phyloP scores from a whole-genome alignment of 371 early-diverging fungal species.

The Lichtheimia ramosa region DNA sequence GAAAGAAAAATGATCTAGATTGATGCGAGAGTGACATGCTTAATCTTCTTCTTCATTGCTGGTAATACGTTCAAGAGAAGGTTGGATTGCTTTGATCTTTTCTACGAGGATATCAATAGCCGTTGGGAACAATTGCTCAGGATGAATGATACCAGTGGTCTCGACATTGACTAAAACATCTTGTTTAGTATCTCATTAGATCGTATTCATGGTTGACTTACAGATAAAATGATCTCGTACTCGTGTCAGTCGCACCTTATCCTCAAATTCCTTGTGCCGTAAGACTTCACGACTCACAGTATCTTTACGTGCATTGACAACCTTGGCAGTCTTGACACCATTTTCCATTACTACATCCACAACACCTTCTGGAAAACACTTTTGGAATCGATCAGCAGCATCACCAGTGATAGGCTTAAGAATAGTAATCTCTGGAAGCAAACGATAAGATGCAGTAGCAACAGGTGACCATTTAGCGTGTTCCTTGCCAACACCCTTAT shows the following conservation, averaged over 20 bases:
- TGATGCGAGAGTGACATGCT: not conserved
- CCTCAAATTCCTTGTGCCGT: conserved; percentile 91
- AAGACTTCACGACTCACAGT: conserved; percentile 96
- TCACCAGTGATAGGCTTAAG: conserved; percentile 86
- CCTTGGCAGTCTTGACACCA: conserved; percentile 71
- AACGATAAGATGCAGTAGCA: conserved; percentile 94
- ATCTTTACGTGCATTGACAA: conserved; percentile 93
- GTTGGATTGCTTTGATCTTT: conserved; percentile 61
- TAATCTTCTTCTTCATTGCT: conserved; percentile 4
- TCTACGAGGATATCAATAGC: conserved; percentile 78
- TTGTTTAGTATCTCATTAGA: not conserved
- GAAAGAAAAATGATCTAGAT: not conserved
- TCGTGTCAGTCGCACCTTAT: conserved; percentile 88
- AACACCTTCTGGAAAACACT: conserved; percentile 93
- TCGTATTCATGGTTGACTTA: too few relatives aligned
- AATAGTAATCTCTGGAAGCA: conserved; percentile 92
- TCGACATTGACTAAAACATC: conserved; percentile 79
- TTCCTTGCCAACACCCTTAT: conserved; percentile 93
- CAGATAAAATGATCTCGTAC: conserved; percentile 97
- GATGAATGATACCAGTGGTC: conserved; percentile 82
- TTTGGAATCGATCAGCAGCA: conserved; percentile 84
- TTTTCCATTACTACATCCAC: conserved; percentile 74
- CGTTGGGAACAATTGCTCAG: conserved; percentile 76
- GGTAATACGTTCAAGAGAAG: conserved; percentile 6
- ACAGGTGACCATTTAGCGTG: conserved; percentile 99